Base-by-base conservation (phyloP, 495 filamentous ascomycete species). In the Aspergillus taichungensis region DNA sequence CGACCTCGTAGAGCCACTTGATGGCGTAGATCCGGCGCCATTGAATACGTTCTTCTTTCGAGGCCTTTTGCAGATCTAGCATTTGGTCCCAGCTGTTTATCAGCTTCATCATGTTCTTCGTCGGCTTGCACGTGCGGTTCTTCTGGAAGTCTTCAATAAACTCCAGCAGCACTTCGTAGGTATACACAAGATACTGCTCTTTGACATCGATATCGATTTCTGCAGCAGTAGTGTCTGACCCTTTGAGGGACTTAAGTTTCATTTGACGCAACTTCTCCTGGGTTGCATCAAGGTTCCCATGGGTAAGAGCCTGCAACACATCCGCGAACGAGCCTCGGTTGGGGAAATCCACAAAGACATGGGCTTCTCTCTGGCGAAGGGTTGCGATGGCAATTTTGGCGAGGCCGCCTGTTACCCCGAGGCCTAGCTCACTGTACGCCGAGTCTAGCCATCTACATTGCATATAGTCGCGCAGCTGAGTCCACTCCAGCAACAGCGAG, bases 131-230 rank as follows among this genome's bases (percentile, higher is more conserved):
- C 37, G 49, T 69, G 7, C 65, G 54, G 4, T 50, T 71, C 35
- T 65, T 63, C 34, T 68, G 67, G 41, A 68, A 76, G 49, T 75
- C 73, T 12, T 32, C 50, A 13, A 74, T 42, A 40, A 76, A 77
- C 40, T 71, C 66, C 28, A 73, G 6, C 8, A 76, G 59, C 47
- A 68, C 64, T 44, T 51, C 45, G 46, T 69, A 74, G 8, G 71
- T 31, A 50, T 74, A 41, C 8, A 66, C 49, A 12, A 74, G 14
- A 37, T 69, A 64, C 36, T 66, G 54, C 45, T 76, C 69, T 43
- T 63, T 64, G 37, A 61, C 35, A 43, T 72, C 66, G 10, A 67
- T 6, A 13, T 37, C 33, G 4, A 24, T 36, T 42, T 52, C 34
- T 8, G 59, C 50, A 5, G 45, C 51, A 9, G 29, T 27, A 9